phyloP scores from a whole-genome alignment of 495 filamentous ascomycete species.

The Pseudevernia furfuracea region DNA sequence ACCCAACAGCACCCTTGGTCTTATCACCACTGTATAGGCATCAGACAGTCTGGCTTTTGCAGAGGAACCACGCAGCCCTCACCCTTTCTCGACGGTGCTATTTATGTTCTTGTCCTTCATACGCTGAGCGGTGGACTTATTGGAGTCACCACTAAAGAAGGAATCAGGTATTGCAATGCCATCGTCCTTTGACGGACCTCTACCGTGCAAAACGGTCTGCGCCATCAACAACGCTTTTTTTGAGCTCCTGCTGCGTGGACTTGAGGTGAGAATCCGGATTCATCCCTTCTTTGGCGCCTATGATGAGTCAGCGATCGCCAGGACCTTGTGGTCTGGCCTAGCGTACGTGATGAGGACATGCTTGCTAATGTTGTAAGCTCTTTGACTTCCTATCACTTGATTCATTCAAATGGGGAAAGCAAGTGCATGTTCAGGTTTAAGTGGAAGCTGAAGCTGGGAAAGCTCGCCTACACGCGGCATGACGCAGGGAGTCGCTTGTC shows the following conservation, averaged over 20 bases:
- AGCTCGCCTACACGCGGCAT: background rate
- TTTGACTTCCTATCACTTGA: background rate
- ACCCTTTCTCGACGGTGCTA: background rate
- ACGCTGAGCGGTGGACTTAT: background rate
- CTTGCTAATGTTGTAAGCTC: background rate
- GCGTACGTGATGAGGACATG: conserved; percentile 37
- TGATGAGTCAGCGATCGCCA: conserved; percentile 21
- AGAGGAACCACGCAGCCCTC: background rate
- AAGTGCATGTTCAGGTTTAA: background rate
- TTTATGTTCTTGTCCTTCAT: background rate
- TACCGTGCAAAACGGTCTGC: conserved; percentile 25
- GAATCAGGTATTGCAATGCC: background rate
- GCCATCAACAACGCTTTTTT: conserved; percentile 52
- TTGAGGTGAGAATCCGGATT: conserved; percentile 56
- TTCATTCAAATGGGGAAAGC: background rate
- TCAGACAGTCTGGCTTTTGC: background rate
- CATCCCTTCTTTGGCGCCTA: conserved; percentile 54
- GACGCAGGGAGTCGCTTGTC: background rate
- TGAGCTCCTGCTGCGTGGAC: conserved; percentile 55
- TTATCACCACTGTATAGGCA: conserved; percentile 1
- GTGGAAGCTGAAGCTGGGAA: background rate
- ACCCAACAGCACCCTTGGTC: background rate
- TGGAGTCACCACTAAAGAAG: background rate
- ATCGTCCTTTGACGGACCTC: background rate
- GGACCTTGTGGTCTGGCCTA: conserved; percentile 30